Base-by-base conservation (phyloP, 371 early-diverging fungal genomes). In the Rhizopus delemar region DNA sequence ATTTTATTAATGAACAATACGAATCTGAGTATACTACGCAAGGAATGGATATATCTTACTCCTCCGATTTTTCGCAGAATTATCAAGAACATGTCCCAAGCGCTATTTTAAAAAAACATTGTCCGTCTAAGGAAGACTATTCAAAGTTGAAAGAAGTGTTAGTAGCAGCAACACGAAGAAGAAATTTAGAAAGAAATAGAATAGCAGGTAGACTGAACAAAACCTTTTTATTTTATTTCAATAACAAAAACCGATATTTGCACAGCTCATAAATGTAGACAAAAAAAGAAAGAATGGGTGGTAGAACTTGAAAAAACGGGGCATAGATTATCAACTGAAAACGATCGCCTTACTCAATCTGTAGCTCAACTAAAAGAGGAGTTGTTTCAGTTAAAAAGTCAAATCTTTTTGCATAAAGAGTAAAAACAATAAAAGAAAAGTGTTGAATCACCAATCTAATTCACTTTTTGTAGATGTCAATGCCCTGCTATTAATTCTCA, bases 261-360 rank as follows among this genome's bases (percentile, higher is more conserved):
- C 13, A 11, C 38, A 62, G 57, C 57, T 32, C 56, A 11, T 5
- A 62, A 62, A 38, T 62, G 62, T 32, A 62, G 62, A 38, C 62
- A 62, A 28, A 8, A 51, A n/a, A 56, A 62, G 32, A 62, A 62
- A 16, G 29, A 62, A 56, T 62, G 62, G 62, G 15, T 62, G n/a
- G 56, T 56, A 11, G 32, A 56, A 28, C 7, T 62, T 11, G 46
- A 50, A n/a, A 41, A 45, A 28, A 56, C 45, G n/a, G 41, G 51
- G 6, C 56, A 62, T 16, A 50, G 36, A 56, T 16, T 62, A 22
- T 28, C 62, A 8, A 49, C n/a, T 6, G 56, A 62, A 51, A 62
- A 62, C 11, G 46, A 50, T 13, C 22, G 56, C 15, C 57, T 56
- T 13, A 49, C 28, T 9, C 45, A 62, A 28, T 16, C 46, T n/a